Conservation (phyloP, 2,329 filamentous ascomycete species). For the Pseudogymnoascus sp. region DNA sequence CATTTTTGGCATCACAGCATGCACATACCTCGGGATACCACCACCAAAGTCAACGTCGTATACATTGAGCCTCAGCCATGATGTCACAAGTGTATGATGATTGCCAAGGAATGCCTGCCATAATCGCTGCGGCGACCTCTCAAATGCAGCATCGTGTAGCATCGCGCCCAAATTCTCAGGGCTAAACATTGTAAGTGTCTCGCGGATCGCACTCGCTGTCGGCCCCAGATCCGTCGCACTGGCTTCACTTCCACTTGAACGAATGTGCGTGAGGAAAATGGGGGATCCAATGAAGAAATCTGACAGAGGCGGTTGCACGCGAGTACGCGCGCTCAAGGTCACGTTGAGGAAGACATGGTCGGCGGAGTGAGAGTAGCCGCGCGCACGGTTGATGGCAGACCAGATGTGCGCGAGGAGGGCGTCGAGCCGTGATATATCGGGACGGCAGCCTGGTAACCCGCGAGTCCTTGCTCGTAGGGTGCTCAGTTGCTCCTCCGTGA, state of each 20-base stretch:
- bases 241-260: conserved; percentile 15
- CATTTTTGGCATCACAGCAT: conserved; percentile 34
- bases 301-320: conserved; percentile 33
- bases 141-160: conserved; percentile 36
- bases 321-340: conserved; percentile 33
- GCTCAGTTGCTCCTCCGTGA: conserved; percentile 29
- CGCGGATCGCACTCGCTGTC: conserved; percentile 28
- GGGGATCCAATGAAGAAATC: conserved; percentile 38
- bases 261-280: conserved; percentile 32
- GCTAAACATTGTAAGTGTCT: conserved; percentile 30
- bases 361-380: conserved; percentile 22
- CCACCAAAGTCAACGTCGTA: conserved; percentile 35
- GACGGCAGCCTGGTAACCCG: conserved; percentile 30
- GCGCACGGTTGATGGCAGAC: conserved; percentile 35
- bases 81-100: conserved; percentile 36
- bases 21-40: conserved; percentile 28
- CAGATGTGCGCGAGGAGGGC: conserved; percentile 39
- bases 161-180: conserved; percentile 31
- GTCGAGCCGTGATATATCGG: conserved; percentile 26
- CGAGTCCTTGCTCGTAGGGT: conserved; percentile 2
- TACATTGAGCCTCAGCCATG: conserved; percentile 33
- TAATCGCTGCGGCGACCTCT: conserved; percentile 37
- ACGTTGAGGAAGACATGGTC: conserved; percentile 32
- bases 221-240: background rate
- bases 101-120: conserved; percentile 39